Evolutionary conservation across 2,329 filamentous ascomycete species (phyloP).

Genomic region (Fusarium devonianum): DNA sequence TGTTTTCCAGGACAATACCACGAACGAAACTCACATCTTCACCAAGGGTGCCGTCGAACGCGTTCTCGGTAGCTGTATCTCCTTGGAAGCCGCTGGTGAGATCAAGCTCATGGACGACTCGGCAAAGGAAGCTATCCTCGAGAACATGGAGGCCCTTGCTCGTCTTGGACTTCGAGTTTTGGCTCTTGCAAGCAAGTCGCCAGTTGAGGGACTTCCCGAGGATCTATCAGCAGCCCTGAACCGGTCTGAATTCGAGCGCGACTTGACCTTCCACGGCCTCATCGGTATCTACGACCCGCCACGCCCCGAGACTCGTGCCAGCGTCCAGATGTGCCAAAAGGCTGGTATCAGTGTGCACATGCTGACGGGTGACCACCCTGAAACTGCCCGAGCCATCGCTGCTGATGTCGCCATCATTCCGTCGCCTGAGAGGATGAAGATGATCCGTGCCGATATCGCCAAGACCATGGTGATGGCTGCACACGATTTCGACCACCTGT

Average conservation of each 20-base stretch:
- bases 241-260: slow-evolving; percentile 64
- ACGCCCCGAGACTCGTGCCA: slow-evolving; percentile 68
- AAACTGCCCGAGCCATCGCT: slow-evolving; percentile 70
- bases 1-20: slow-evolving; percentile 64
- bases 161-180: slow-evolving; percentile 73
- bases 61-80: slow-evolving; percentile 68
- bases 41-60: slow-evolving; percentile 76
- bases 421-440: slow-evolving; percentile 56
- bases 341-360: slow-evolving; percentile 72
- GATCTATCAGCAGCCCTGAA: slow-evolving; percentile 53
- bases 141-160: slow-evolving; percentile 73
- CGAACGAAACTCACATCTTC: slow-evolving; percentile 55
- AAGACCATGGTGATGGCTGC: slow-evolving; percentile 72
- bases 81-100: slow-evolving; percentile 55
- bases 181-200: slow-evolving; percentile 68
- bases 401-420: slow-evolving; percentile 69
- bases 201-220: slow-evolving; percentile 50
- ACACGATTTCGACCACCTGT: slow-evolving; percentile 70
- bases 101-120: slow-evolving; percentile 58
- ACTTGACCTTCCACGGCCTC: slow-evolving; percentile 71
- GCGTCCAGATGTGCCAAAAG: slow-evolving; percentile 65
- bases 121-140: slow-evolving; percentile 64
- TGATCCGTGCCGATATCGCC: slow-evolving; percentile 61
- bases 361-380: slow-evolving; percentile 74
- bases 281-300: slow-evolving; percentile 78